Base-by-base conservation (phyloP, 306 rosid genomes). In the Albizia julibrissin region DNA sequence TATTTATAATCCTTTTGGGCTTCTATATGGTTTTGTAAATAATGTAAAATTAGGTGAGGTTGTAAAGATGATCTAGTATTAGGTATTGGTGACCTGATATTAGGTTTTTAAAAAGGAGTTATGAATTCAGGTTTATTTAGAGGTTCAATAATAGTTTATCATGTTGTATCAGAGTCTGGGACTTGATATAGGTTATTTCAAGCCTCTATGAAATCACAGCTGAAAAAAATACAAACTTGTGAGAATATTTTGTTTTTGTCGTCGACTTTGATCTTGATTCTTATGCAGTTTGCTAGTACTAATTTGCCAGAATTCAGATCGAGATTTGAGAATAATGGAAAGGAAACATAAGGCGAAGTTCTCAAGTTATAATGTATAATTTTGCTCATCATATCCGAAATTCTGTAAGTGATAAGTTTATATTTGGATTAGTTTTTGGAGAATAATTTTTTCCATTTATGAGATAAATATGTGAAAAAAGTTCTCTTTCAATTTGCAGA, bases 21-120 rank as follows among this genome's bases (percentile, higher is more conserved):
- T 88, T 86, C 79, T 79, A 50, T 77, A 75, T 81, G 86, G 87
- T 87, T 88, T 73, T 91, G 98, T 93, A 91, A 84, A 93, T 93
- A 89, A 46, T 88, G 93, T 89, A 88, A 83, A 91, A 87, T 82
- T 86, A 87, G 85, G 73, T 81, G 93, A 89, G 97, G 80, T 66
- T 93, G 94, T 91, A 87, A 90, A 89, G 90, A 79, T 85, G 89
- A 80, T 90, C 81, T 81, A 65, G 81, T 83, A 83, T 87, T 85
- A 87, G 90, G 91, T 80, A 84, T 79, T 89, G 75, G 52, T 61
- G 81, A 80, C 91, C 89, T 91, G 83, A 85, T 88, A 86, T 89
- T 86, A 87, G 83, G 87, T 86, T 79, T 86, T 80, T 74, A 15
- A 52, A 18, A 79, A 37, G 71, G 34, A 70, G 85, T 79, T 68